Base-by-base conservation (phyloP, 345 rosid species). In the Euclidium syriacum region DNA sequence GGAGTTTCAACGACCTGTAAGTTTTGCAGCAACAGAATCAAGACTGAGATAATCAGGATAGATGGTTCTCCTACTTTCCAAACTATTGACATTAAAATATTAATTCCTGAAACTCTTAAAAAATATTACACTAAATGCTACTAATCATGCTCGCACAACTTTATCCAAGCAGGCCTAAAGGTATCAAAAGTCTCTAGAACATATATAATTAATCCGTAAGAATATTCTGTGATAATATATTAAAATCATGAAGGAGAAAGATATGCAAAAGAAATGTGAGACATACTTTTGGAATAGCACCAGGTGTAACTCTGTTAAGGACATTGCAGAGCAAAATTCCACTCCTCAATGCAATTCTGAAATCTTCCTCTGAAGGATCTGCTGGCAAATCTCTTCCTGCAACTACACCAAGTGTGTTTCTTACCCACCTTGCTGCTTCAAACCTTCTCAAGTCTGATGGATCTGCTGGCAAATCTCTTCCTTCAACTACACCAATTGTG, bases 311-410 rank as follows among this genome's bases (percentile, higher is more conserved):
- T 79, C 81, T 92, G 77, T 92, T 92, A 48, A 92, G 87, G 57
- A 62, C 95, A 71, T 81, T 83, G 68, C 98, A 92, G 25, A 92
- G 95, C 33, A 92, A 70, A 44, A 89, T 92, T 9, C 98, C 98
- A 71, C 98, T 89, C 10, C 95, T 82, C 64, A 92, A 78, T 18
- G 83, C 94, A 48, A 89, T 85, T 85, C 94, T 81, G 72, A 92
- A 92, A 62, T 89, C 97, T 19, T 87, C 95, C 68, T 92, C 95
- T 10, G 98, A 87, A 51, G 98, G 96, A 79, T 87, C 83, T 5
- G 96, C 94, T 0, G 98, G 96, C 73, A 92, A 86, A 67, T 92
- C 98, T 74, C 85, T 89, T 38, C 86, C 95, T 2, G 72, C 78
- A 22, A 89, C 91, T 42, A 92, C 97, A 61, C 98, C 98, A 23